Evolutionary conservation across 1,139 yeast genomes (phyloP), one percentile per base, ranked within the genome.

Genomic region (Ogataea hybrid): DNA sequence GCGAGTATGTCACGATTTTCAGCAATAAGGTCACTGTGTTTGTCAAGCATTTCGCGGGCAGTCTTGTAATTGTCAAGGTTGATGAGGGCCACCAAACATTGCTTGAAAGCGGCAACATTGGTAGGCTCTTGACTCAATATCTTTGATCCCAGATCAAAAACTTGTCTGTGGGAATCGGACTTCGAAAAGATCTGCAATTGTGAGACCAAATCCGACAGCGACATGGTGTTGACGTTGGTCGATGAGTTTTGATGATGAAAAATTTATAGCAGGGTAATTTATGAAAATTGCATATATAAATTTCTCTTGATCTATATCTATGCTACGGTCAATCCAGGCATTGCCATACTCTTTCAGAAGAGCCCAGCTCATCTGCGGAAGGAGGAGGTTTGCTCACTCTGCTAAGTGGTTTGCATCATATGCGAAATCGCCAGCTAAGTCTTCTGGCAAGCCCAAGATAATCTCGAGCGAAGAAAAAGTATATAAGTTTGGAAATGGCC

Each of bases 41-140:
- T 65, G 15, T 64, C 56, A 34, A 82, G 60, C 28, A 80, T 56
- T 39, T 72, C 68, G 22, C 66, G 60, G 0, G 90, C 95, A 42
- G 71, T 67, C 41, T 65, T 64, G 59, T 84, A 87, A 52, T 73
- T 72, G 58, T 88, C 96, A 55, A 82, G 70, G 56, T 84, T 81
- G 60, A 86, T 82, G 55, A 84, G 67, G 1, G 95, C 79, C 6
- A 82, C 81, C 30, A 87, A 63, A 54, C 82, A 79, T 50, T 82
- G 73, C 53, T 73, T 78, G 52, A 81, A 67, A 0, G 88, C 81
- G 37, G 66, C 64, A 17, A 63, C 54, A 51, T 82, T 84, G 33
- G 71, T 62, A 29, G 72, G 64, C 15, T 71, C 63, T 39, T 65
- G 63, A 22, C 63, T 60, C 42, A 79, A 62, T 30, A 73, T 65